phyloP scores from a whole-genome alignment of 1,284 basidiomycete genomes.

The Porodaedalea pini region DNA sequence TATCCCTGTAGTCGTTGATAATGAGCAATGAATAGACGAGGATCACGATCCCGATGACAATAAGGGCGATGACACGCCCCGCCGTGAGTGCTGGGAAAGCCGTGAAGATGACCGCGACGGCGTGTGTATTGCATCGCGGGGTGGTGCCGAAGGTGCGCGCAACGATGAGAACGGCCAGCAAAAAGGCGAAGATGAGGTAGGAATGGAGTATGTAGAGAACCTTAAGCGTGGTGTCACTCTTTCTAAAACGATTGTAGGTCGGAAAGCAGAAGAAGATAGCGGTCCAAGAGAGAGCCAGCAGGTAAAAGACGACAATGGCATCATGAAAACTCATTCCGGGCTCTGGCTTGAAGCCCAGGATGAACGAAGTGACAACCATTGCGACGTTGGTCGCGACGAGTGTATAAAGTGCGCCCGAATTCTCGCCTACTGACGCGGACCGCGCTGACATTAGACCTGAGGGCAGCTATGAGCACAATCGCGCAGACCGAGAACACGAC shows the following conservation, averaged over 20 bases:
- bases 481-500: background rate
- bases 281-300: slow-evolving; percentile 21
- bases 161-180: slow-evolving; percentile 25
- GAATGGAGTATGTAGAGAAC: slow-evolving; percentile 25
- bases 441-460: slow-evolving; percentile 27
- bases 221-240: slow-evolving; percentile 13
- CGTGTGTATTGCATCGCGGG: slow-evolving; percentile 26
- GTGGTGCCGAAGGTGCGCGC: slow-evolving; percentile 24
- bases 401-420: slow-evolving; percentile 27
- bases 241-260: slow-evolving; percentile 22
- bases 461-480: background rate
- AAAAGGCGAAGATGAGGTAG: slow-evolving; percentile 27
- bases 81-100: slow-evolving; percentile 25
- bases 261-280: slow-evolving; percentile 24
- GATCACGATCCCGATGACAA: slow-evolving; percentile 16
- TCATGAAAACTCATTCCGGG: slow-evolving; percentile 30
- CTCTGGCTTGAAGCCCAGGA: slow-evolving; percentile 26
- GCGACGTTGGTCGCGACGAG: slow-evolving; percentile 30
- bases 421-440: slow-evolving; percentile 26
- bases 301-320: slow-evolving; percentile 12
- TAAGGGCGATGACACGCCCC: slow-evolving; percentile 24
- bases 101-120: slow-evolving; percentile 27
- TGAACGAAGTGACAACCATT: slow-evolving; percentile 28
- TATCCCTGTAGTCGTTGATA: background rate
- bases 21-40: slow-evolving; percentile 14